Base-by-base conservation (phyloP, 1,139 yeast genomes). In the Debaryomyces sp. region DNA sequence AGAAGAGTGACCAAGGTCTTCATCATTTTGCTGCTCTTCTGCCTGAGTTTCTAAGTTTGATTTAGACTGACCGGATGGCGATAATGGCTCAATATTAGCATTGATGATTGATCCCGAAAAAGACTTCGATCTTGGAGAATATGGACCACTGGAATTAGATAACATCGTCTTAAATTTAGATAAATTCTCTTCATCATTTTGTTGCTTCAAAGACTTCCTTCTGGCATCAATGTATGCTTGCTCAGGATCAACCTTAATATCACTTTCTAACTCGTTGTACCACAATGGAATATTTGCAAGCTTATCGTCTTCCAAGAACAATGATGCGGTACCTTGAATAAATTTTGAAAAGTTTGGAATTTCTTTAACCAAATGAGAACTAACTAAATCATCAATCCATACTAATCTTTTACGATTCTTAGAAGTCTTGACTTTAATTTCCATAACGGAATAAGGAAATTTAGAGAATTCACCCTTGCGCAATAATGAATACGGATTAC, bases 391-490 rank as follows among this genome's bases (percentile, higher is more conserved):
- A 56, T 86, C 87, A 54, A 94, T 81, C 99, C 99, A 94, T 53
- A 82, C 79, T 45, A 85, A 79, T 53, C 70, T 71, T 51, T 62
- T 69, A 50, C 66, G 65, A 47, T 62, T 63, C 54, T 70, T 71
- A 22, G 73, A 73, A 46, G 73, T 78, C 56, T 85, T 82, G 50
- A 88, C 80, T 57, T 90, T 88, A 56, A 94, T 85, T 65, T 94
- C 99, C 87, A 94, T 84, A 8, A 91, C 94, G 9, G 96, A 82
- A 65, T 87, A 90, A 12, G 98, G 98, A 71, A 94, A 94, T 63
- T 89, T 85, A 44, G 85, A 70, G 60, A 71, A 89, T 69, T 94
- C 99, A 41, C 96, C 96, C 61, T 87, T 85, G 67, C 97, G 82
- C 60, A 94, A 77, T 49, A 86, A 78, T 41, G 84, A 81, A 60